phyloP scores from a whole-genome alignment of 495 filamentous ascomycete genomes.

The Penicillium roqueforti region DNA sequence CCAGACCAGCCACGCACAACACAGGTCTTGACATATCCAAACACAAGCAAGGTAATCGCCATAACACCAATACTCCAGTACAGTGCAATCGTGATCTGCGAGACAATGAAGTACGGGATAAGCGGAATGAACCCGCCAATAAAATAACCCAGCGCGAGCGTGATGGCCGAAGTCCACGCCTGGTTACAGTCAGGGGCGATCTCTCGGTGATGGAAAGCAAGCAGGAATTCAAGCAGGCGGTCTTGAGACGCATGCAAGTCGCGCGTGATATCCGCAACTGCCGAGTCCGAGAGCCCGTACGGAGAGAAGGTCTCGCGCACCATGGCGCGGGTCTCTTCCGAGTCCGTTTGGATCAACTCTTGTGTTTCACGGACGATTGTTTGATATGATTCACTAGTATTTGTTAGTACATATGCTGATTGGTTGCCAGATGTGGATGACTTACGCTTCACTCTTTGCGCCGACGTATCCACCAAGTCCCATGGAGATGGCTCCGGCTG shows the following conservation, averaged over 20 bases:
- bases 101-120: conserved; percentile 67
- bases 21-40: conserved; percentile 68
- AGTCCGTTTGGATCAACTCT: conserved; percentile 35
- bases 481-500: conserved; percentile 55
- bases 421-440: conserved; percentile 8
- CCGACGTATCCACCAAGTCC: conserved; percentile 58
- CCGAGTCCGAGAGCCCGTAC: conserved; percentile 43
- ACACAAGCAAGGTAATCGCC: conserved; percentile 61
- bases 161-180: conserved; percentile 55
- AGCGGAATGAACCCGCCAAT: conserved; percentile 69
- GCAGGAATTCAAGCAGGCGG: conserved; percentile 52
- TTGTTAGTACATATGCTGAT: conserved; percentile 4
- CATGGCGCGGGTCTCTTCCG: conserved; percentile 37
- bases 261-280: conserved; percentile 40
- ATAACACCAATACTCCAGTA: conserved; percentile 66
- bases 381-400: conserved; percentile 44
- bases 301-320: conserved; percentile 49
- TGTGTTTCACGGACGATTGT: conserved; percentile 44
- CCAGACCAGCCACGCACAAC: conserved; percentile 41
- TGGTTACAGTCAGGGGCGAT: conserved; percentile 48
- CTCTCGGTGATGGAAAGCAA: conserved; percentile 53
- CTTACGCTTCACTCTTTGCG: conserved; percentile 64
- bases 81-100: conserved; percentile 54
- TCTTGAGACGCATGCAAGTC: conserved; percentile 45
- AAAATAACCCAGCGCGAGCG: conserved; percentile 67